phyloP scores from a whole-genome alignment of 495 filamentous ascomycete genomes.

The Bryoglossum gracile region DNA sequence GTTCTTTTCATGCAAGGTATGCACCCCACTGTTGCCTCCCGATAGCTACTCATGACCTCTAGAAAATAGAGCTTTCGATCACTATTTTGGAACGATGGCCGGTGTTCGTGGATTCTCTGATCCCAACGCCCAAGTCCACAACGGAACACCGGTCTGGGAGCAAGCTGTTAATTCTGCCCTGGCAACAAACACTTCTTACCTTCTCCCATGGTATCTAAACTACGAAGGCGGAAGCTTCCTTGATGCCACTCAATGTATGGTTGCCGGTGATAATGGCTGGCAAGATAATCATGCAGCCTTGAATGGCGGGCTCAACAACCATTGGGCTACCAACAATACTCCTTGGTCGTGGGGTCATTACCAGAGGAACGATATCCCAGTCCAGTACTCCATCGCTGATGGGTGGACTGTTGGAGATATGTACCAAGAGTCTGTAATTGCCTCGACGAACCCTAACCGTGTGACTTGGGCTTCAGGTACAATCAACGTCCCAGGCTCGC shows the following conservation, averaged over 20 bases:
- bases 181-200: slow-evolving; percentile 26
- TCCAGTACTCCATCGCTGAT: slow-evolving; percentile 49
- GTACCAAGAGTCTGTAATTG: slow-evolving; percentile 49
- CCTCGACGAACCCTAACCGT: slow-evolving; percentile 48
- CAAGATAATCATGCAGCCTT: slow-evolving; percentile 42
- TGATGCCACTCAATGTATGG: slow-evolving; percentile 49
- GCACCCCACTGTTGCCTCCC: neutral
- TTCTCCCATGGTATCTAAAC: slow-evolving; percentile 49
- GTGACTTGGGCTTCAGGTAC: slow-evolving; percentile 47
- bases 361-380: slow-evolving; percentile 41
- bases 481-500: slow-evolving; percentile 44
- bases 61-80: slow-evolving; percentile 27
- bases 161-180: slow-evolving; percentile 33
- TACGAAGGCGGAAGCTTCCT: slow-evolving; percentile 38
- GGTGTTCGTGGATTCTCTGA: slow-evolving; percentile 50
- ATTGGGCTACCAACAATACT: slow-evolving; percentile 47
- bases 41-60: neutral
- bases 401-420: slow-evolving; percentile 48
- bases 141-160: slow-evolving; percentile 39
- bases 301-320: slow-evolving; percentile 43
- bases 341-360: slow-evolving; percentile 48
- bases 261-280: slow-evolving; percentile 44
- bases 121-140: slow-evolving; percentile 49
- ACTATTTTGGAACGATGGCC: slow-evolving; percentile 51
- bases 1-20: slow-evolving; percentile 55